A percentile compares a stretch with the other conserved stretches of the same genome.
Conservation (phyloP, 495 filamentous ascomycete genomes). For the Podospora pseudopauciseta region DNA sequence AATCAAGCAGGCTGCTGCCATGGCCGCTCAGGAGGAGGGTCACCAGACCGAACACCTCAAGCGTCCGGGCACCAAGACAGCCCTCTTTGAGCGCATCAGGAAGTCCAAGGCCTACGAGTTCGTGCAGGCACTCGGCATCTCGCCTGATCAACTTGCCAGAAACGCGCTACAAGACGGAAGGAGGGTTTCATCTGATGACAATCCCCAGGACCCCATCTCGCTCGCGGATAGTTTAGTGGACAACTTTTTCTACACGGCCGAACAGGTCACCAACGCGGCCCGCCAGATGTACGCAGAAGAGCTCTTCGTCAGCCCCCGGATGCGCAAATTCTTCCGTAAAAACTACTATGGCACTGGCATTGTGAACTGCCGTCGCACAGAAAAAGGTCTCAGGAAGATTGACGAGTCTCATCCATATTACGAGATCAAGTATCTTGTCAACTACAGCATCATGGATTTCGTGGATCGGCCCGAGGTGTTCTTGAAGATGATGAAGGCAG, state of each 20-base stretch:
- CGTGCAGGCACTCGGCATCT: conserved; percentile 86
- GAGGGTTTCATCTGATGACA: conserved; percentile 80
- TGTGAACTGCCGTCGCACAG: conserved; percentile 83
- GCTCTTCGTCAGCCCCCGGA: conserved; percentile 77
- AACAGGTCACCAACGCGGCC: conserved; percentile 70
- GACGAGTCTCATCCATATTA: conserved; percentile 95
- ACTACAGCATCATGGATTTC: conserved; percentile 77
- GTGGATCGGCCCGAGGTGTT: conserved; percentile 81
- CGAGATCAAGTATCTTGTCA: conserved; percentile 93
- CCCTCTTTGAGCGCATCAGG: conserved; percentile 78
- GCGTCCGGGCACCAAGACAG: conserved; percentile 71
- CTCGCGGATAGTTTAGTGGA: conserved; percentile 73
- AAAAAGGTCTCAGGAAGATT: conserved; percentile 90
- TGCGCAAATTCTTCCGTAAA: conserved; percentile 81
- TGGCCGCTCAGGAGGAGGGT: conserved; percentile 57
- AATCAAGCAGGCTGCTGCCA: conserved; percentile 67
- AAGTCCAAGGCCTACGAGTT: conserved; percentile 73
- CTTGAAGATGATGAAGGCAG: conserved; percentile 92
- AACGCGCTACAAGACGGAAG: conserved; percentile 75
- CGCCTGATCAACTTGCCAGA: conserved; percentile 78
- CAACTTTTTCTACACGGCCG: conserved; percentile 70
- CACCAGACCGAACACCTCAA: conserved; percentile 47
- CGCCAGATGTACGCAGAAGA: conserved; percentile 90
- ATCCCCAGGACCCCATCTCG: conserved; percentile 68
- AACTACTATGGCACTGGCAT: conserved; percentile 76